These are phyloP conservation scores for Ogataea saltuana DNA, from an alignment of 805 yeast species.

Conservation along the genomic window DNA sequence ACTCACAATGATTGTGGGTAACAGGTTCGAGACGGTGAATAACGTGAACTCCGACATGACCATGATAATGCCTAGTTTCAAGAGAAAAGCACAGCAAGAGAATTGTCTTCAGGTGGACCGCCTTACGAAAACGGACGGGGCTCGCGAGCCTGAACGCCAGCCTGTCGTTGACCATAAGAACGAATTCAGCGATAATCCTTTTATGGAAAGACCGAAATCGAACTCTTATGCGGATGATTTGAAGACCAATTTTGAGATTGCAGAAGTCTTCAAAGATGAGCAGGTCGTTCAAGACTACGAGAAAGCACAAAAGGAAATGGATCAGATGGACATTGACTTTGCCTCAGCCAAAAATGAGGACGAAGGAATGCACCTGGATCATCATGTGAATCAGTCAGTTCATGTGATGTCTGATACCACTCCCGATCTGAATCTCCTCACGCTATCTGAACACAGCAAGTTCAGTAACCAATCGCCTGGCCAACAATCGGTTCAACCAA, in stretches of 20 bases:
- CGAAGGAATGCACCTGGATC: background rate
- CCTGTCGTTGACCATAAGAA: background rate
- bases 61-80: slow-evolving; percentile 37
- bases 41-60: slow-evolving; percentile 38
- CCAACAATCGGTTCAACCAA: background rate
- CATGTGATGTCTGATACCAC: slow-evolving; percentile 23
- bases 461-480: slow-evolving; percentile 1
- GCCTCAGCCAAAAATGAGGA: slow-evolving; percentile 2
- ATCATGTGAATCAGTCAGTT: background rate
- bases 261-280: slow-evolving; percentile 16
- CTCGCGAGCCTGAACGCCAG: background rate
- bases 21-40: slow-evolving; percentile 12
- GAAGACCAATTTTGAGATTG: slow-evolving; percentile 13
- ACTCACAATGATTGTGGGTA: slow-evolving; percentile 32
- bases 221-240: slow-evolving; percentile 4
- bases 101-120: slow-evolving; percentile 6
- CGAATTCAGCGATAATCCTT: slow-evolving; percentile 14
- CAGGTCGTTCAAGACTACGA: background rate
- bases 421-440: slow-evolving; percentile 22
- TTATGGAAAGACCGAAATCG: slow-evolving; percentile 12
- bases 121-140: slow-evolving; percentile 10
- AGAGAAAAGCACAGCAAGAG: slow-evolving; percentile 5
- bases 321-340: slow-evolving; percentile 20
- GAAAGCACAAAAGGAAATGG: slow-evolving; percentile 4
- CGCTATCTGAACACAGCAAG: slow-evolving; percentile 16